A percentile compares a stretch with the other conserved stretches of the same genome.
Evolutionary conservation across 2,329 filamentous ascomycete species (phyloP).

Genomic region (Fusarium equiseti): DNA sequence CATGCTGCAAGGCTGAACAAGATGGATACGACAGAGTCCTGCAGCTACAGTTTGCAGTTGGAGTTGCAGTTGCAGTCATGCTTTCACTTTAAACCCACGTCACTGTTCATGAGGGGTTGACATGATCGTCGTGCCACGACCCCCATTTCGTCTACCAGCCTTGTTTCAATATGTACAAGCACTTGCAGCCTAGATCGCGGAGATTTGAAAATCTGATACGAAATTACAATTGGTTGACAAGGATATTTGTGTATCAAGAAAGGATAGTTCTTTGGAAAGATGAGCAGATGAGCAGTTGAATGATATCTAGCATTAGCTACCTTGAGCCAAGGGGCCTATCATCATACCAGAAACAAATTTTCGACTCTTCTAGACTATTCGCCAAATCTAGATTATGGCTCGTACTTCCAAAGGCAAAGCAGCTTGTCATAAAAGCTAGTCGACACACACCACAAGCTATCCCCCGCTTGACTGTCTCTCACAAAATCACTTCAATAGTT

Average conservation of each 20-base stretch:
- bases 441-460: constrained; percentile 66
- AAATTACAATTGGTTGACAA: constrained; percentile 6
- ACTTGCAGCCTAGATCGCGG: neutral
- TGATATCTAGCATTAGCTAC: neutral
- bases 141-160: constrained; percentile 27
- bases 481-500: constrained; percentile 88
- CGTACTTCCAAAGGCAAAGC: constrained; percentile 73
- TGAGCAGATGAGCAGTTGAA: neutral
- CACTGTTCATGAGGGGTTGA: constrained; percentile 16
- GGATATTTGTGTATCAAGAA: neutral
- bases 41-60: neutral
- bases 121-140: constrained; percentile 19
- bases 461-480: constrained; percentile 48
- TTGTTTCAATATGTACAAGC: constrained; percentile 6
- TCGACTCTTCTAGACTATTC: neutral
- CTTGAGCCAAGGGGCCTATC: neutral
- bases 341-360: neutral
- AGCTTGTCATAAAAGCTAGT: constrained; percentile 83
- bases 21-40: neutral
- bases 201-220: neutral
- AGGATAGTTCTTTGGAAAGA: neutral
- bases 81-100: constrained; percentile 20
- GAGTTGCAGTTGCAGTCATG: neutral
- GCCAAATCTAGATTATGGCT: neutral
- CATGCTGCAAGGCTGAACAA: constrained; percentile 38